Base-by-base conservation (phyloP, 2,329 filamentous ascomycete species). In the Aspergillus hortae region DNA sequence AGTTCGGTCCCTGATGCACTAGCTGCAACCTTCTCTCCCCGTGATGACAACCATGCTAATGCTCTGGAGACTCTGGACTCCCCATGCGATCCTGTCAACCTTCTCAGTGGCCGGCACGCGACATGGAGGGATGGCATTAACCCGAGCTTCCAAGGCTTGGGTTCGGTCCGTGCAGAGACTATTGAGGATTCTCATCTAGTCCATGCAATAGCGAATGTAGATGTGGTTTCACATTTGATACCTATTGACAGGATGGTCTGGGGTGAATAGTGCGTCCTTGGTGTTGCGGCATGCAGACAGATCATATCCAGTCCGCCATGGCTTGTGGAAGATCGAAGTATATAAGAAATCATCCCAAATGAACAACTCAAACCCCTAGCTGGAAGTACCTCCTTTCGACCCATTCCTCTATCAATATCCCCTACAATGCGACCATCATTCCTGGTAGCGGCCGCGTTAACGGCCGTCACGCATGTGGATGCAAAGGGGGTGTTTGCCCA, bases 401-500 rank as follows among this genome's bases (percentile, higher is more conserved):
- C 6, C 14, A 2, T n/a, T 38, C 14, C 1, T 38, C 35, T 15
- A 5, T 4, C 14, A 6, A 15, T 17, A 36, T n/a, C 12, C 35
- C n/a, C 15, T n/a, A 47, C n/a, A 38, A 52, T 52, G 45, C 30
- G 27, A 36, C 14, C 52, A 10, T 17, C 49, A 15, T 30, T 9
- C 15, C 5, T 38, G 14, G 3, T 38, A 17, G 14, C 35, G 35
- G 35, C 35, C 15, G 35, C 15, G 5, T 38, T 58, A 12, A 25
- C 36, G 0, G 14, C 10, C 11, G 36, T 25, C 48, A 38, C 52
- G 49, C 54, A 53, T 38, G 52, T 44, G 30, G 54, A 59, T 27
- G 48, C 56, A 4, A 61, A 63, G 42, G 56, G 53, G 1, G 67
- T 70, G 15, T 70, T 69, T 44, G 67, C 67, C 11, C 67, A 70